A percentile compares a stretch with the other conserved stretches of the same genome.
Conservation (phyloP, 225 moss, liverwort and hornwort genomes). For the Bryoerythrophyllum caledonicum region DNA sequence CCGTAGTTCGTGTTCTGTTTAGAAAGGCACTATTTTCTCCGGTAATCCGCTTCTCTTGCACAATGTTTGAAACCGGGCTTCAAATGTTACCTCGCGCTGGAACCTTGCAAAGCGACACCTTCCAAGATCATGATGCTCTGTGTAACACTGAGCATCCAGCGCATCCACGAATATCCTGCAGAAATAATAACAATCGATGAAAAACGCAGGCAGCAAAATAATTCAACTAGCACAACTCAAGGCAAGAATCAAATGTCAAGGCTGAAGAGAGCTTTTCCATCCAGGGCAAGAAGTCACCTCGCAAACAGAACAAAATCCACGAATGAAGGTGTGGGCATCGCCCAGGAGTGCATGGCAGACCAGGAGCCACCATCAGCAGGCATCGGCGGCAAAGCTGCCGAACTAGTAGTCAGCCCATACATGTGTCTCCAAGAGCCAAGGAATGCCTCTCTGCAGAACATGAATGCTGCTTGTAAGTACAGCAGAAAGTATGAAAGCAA, state of each 20-base stretch:
- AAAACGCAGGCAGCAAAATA: not conserved
- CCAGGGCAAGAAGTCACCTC: conserved; percentile 45
- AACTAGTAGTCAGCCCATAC: conserved; percentile 65
- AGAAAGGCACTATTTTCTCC: not conserved
- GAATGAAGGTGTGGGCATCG: conserved; percentile 81
- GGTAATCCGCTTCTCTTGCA: not conserved
- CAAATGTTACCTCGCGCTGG: conserved; percentile 57
- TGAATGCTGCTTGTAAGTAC: conserved; percentile 12
- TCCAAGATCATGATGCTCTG: conserved; percentile 69
- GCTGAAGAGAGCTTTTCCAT: not conserved
- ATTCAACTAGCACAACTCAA: not conserved
- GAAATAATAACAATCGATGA: conserved; percentile 4
- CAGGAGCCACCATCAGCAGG: conserved; percentile 72
- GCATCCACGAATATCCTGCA: conserved; percentile 90
- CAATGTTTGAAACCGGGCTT: no score
- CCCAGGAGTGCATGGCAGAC: conserved; percentile 93
- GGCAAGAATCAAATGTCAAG: not conserved
- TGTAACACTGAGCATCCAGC: conserved; percentile 67
- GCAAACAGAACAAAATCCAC: conserved; percentile 82
- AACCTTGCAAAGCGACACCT: conserved; percentile 69
- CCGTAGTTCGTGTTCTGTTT: not conserved
- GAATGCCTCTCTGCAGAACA: conserved; percentile 64
- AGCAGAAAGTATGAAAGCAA: not conserved
- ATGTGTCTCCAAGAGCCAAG: conserved; percentile 65
- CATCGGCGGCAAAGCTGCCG: conserved; percentile 75